Evolutionary conservation across 1,139 yeast species (phyloP).

Genomic region (Candida labiduridarum): DNA sequence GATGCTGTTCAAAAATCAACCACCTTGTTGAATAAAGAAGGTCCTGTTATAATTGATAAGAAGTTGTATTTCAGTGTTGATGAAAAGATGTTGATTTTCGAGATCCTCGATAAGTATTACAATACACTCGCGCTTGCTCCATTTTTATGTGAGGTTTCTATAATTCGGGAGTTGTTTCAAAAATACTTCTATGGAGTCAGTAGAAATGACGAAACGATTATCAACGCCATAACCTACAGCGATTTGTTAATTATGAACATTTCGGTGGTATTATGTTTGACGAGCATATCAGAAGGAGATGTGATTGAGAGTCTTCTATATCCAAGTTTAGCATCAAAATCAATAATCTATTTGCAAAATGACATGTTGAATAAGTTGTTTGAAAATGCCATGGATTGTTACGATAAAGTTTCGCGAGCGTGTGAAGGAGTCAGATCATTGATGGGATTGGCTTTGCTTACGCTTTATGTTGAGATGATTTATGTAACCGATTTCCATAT

Average conservation of each 20-base stretch:
- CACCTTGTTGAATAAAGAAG: slow-evolving; percentile 2
- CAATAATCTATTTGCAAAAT: slow-evolving; percentile 5
- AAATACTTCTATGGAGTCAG: slow-evolving; percentile 12
- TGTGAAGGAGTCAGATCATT: slow-evolving; percentile 24
- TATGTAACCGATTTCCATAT: slow-evolving; percentile 27
- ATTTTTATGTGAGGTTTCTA: slow-evolving; percentile 10
- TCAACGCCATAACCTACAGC: slow-evolving; percentile 10
- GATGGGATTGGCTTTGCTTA: slow-evolving; percentile 27
- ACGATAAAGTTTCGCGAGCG: slow-evolving; percentile 21
- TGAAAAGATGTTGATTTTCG: slow-evolving; percentile 13
- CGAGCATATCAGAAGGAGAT: slow-evolving; percentile 7
- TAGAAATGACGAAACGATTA: slow-evolving; percentile 10
- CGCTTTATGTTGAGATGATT: slow-evolving; percentile 25
- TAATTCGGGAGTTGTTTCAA: slow-evolving; percentile 14
- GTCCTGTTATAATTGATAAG: not conserved
- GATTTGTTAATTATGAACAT: slow-evolving; percentile 22
- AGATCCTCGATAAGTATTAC: slow-evolving; percentile 14
- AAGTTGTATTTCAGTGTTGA: slow-evolving; percentile 8
- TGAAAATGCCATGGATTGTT: slow-evolving; percentile 22
- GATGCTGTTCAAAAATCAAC: slow-evolving; percentile 12
- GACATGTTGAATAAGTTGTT: slow-evolving; percentile 16
- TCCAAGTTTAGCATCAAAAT: slow-evolving; percentile 11
- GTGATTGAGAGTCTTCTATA: slow-evolving; percentile 8
- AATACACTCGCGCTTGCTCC: slow-evolving; percentile 10
- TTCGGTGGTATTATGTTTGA: slow-evolving; percentile 18